phyloP scores from a whole-genome alignment of 176 grass and related monocot genomes.

The Ampelocalamus luodianensis region DNA sequence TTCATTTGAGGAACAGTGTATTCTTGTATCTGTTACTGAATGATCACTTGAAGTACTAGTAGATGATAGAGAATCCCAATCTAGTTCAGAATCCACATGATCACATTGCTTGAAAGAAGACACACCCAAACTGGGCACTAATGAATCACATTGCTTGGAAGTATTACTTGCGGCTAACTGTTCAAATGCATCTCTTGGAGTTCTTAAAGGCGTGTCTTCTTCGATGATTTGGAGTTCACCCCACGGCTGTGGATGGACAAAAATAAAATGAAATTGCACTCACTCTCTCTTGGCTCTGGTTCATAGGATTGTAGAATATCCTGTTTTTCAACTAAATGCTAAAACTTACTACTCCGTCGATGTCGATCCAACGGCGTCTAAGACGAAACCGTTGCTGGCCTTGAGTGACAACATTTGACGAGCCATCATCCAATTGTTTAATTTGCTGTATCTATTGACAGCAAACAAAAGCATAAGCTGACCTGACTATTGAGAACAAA shows the following conservation, averaged over 20 bases:
- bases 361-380: slow-evolving; percentile 71
- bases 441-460: slow-evolving; percentile 71
- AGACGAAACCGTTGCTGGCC: slow-evolving; percentile 86
- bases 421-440: slow-evolving; percentile 65
- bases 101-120: slow-evolving; percentile 53
- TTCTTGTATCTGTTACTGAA: slow-evolving; percentile 61
- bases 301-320: slow-evolving; percentile 11
- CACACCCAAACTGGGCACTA: slow-evolving; percentile 30
- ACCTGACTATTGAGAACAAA: slow-evolving; percentile 31
- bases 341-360: slow-evolving; percentile 74
- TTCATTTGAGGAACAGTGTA: slow-evolving; percentile 56
- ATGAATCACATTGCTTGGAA: slow-evolving; percentile 55
- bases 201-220: slow-evolving; percentile 85
- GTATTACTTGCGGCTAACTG: slow-evolving; percentile 63
- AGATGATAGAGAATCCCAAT: slow-evolving; percentile 53
- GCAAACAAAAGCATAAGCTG: slow-evolving; percentile 37
- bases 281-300: slow-evolving; percentile 10
- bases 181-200: slow-evolving; percentile 86
- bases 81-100: slow-evolving; percentile 53
- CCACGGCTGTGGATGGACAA: slow-evolving; percentile 63
- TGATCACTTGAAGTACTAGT: slow-evolving; percentile 62
- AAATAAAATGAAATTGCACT: slow-evolving; percentile 34
- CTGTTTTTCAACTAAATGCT: background rate
- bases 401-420: slow-evolving; percentile 65
- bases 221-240: slow-evolving; percentile 89